Percentiles rank a stretch among this genome's conserved stretches.
phyloP scores from a whole-genome alignment of 2,329 filamentous ascomycete species.

The Sarocladiaceae sp. region DNA sequence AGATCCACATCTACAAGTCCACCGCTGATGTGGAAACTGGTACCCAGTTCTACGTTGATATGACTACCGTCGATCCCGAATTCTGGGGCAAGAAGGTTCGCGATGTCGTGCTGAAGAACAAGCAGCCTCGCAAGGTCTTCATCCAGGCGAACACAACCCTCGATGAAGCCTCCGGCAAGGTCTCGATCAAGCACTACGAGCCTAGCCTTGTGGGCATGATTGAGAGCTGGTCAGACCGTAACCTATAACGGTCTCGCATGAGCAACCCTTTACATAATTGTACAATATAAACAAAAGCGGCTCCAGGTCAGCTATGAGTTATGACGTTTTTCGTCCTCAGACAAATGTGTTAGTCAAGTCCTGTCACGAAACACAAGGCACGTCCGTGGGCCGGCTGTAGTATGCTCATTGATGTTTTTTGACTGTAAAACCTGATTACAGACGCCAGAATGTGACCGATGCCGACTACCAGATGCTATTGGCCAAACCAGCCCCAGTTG shows the following conservation, averaged over 20 bases:
- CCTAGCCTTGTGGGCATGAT: constrained; percentile 76
- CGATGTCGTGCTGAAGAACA: constrained; percentile 69
- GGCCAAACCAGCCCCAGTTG: constrained; percentile 55
- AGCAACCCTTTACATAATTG: constrained; percentile 13
- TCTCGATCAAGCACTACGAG: constrained; percentile 82
- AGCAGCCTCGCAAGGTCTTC: constrained; percentile 85
- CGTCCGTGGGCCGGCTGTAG: constrained; percentile 31
- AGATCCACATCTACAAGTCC: constrained; percentile 87
- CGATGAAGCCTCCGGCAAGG: constrained; percentile 62
- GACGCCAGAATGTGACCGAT: constrained; percentile 64
- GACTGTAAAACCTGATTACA: constrained; percentile 63
- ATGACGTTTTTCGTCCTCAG: too few species aligned
- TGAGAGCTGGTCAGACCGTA: constrained; percentile 70
- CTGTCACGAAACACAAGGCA: constrained; percentile 14
- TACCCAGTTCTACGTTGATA: constrained; percentile 74
- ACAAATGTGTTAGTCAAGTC: neutral
- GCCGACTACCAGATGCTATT: constrained; percentile 64
- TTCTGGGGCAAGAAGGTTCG: constrained; percentile 83
- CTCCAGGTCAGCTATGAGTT: neutral
- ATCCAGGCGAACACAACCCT: constrained; percentile 88
- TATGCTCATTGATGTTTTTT: constrained; percentile 45
- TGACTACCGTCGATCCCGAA: constrained; percentile 75
- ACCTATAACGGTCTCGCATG: constrained; percentile 27
- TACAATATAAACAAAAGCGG: neutral
- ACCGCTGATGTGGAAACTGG: constrained; percentile 79